These are phyloP conservation scores for Suillus sp. DNA, from an alignment of 768 basidiomycete species.

Conservation along the genomic window DNA sequence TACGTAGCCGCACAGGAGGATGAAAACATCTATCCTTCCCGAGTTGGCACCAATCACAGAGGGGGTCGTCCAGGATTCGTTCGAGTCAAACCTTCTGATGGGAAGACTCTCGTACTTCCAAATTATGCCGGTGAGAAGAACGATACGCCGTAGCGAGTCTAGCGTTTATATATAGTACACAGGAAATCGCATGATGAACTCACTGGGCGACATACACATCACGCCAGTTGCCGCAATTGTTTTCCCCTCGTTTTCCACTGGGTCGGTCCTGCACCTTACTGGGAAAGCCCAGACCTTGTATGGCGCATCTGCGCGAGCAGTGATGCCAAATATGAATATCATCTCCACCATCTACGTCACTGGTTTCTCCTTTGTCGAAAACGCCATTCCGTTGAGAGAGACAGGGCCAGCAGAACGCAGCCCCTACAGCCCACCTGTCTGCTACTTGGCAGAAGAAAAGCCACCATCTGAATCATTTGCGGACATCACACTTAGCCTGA, in stretches of 20 bases:
- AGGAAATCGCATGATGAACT: slow-evolving; percentile 68
- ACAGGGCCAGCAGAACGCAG: slow-evolving; percentile 32
- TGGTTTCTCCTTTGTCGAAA: slow-evolving; percentile 52
- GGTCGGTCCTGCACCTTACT: slow-evolving; percentile 61
- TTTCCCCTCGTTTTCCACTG: slow-evolving; percentile 54
- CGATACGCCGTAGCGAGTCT: background rate
- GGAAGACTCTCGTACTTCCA: slow-evolving; percentile 56
- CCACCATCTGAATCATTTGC: slow-evolving; percentile 30
- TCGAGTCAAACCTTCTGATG: slow-evolving; percentile 56
- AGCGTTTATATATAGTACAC: background rate
- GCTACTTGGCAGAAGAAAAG: slow-evolving; percentile 51
- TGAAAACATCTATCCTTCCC: slow-evolving; percentile 48
- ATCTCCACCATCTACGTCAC: slow-evolving; percentile 52
- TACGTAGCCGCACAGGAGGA: slow-evolving; percentile 46
- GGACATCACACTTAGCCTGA: slow-evolving; percentile 30
- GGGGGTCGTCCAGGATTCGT: slow-evolving; percentile 65
- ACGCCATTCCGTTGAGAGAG: slow-evolving; percentile 58
- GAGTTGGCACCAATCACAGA: slow-evolving; percentile 64
- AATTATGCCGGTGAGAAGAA: slow-evolving; percentile 54
- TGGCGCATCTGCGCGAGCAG: slow-evolving; percentile 45
- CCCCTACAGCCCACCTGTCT: slow-evolving; percentile 63
- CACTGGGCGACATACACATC: slow-evolving; percentile 61
- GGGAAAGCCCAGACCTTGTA: slow-evolving; percentile 53
- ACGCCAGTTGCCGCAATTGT: slow-evolving; percentile 59
- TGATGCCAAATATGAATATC: slow-evolving; percentile 53